Conservation (phyloP, 2,329 filamentous ascomycete species). For the Alternaria conjuncta region DNA sequence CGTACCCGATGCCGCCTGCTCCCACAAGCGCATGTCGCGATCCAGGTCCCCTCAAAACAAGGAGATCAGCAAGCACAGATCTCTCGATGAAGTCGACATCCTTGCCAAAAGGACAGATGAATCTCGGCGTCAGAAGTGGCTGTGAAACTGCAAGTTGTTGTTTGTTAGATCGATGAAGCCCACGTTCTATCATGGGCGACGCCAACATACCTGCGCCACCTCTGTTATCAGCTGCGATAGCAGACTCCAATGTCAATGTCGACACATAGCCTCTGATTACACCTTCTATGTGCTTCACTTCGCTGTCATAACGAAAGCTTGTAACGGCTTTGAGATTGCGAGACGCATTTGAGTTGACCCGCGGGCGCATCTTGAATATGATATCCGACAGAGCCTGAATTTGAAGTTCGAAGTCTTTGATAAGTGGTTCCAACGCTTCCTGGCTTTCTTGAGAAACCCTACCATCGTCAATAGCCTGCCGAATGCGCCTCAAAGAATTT, state of each 20-base stretch:
- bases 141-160: neutral
- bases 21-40: constrained; percentile 28
- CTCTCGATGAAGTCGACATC: constrained; percentile 35
- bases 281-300: neutral
- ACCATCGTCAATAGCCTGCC: neutral
- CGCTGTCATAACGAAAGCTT: neutral
- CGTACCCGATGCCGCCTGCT: constrained; percentile 33
- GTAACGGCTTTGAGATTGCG: neutral
- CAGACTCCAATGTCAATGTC: neutral
- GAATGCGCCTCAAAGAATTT: neutral
- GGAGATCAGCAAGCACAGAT: constrained; percentile 2
- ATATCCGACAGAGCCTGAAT: neutral
- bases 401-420: neutral
- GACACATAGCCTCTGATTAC: neutral
- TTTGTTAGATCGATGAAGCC: neutral
- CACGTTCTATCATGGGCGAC: neutral
- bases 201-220: neutral
- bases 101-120: constrained; percentile 17
- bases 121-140: neutral
- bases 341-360: neutral
- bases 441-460: neutral
- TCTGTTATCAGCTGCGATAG: neutral
- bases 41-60: constrained; percentile 11
- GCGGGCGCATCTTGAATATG: neutral
- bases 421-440: neutral